A percentile compares a stretch with the other conserved stretches of the same genome.
phyloP scores from a whole-genome alignment of 2,329 filamentous ascomycete species.

The Scedosporium apiospermum region DNA sequence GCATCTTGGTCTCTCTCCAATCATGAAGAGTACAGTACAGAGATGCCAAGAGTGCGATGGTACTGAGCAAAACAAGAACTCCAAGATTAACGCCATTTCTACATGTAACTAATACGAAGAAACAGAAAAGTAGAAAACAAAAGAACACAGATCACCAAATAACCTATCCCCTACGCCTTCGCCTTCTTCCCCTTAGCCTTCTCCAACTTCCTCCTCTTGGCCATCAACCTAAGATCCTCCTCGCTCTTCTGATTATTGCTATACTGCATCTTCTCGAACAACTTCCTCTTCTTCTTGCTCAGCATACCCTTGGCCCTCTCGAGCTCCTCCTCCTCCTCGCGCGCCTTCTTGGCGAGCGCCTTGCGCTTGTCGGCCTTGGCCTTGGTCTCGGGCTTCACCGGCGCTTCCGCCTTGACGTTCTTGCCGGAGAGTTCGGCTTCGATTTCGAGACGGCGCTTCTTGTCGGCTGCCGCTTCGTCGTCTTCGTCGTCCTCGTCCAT shows the following conservation, averaged over 20 bases:
- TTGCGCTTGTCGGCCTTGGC: slow-evolving; percentile 62
- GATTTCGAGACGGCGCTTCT: slow-evolving; percentile 75
- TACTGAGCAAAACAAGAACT: background rate
- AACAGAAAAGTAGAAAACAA: background rate
- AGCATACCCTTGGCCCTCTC: slow-evolving; percentile 97
- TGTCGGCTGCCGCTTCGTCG: slow-evolving; percentile 27
- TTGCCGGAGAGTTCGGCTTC: slow-evolving; percentile 82
- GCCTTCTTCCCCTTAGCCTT: slow-evolving; percentile 32
- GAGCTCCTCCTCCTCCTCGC: slow-evolving; percentile 74
- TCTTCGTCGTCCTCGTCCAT: slow-evolving; percentile 26
- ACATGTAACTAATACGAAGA: slow-evolving; percentile 1
- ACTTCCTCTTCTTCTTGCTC: slow-evolving; percentile 93
- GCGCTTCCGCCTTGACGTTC: slow-evolving; percentile 38
- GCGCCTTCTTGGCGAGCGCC: slow-evolving; percentile 59
- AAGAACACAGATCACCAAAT: background rate
- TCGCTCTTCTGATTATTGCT: slow-evolving; percentile 88
- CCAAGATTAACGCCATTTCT: slow-evolving; percentile 2
- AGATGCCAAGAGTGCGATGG: too few species aligned
- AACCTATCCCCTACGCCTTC: background rate
- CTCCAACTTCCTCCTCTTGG: slow-evolving; percentile 87
- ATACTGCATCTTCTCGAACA: slow-evolving; percentile 96
- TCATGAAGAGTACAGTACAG: too few species aligned
- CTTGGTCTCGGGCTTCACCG: slow-evolving; percentile 38
- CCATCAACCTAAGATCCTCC: slow-evolving; percentile 76
- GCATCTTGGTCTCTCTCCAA: background rate